Conservation (phyloP, 176 grass and related monocot species). For the Musa acuminata region DNA sequence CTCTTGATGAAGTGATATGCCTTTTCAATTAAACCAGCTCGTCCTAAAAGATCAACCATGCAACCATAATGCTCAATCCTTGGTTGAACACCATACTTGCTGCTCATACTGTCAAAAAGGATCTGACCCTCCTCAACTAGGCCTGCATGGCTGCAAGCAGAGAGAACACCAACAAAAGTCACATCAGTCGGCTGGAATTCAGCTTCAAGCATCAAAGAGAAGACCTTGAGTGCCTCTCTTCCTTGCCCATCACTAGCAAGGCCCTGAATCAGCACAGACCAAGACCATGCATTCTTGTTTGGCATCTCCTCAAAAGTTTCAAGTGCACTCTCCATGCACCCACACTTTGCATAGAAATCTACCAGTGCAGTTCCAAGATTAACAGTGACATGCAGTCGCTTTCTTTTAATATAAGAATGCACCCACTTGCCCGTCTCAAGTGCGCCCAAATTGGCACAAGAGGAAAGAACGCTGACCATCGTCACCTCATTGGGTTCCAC, state of each 20-base stretch:
- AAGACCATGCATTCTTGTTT: conserved; percentile 18
- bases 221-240: conserved; percentile 16
- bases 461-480: conserved; percentile 23
- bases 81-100: conserved; percentile 13
- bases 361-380: conserved; percentile 23
- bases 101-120: conserved; percentile 13
- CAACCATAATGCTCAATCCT: conserved; percentile 30
- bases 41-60: conserved; percentile 30
- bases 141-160: conserved; percentile 30
- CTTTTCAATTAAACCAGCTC: conserved; percentile 25
- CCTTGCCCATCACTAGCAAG: conserved; percentile 22
- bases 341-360: conserved; percentile 26
- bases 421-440: conserved; percentile 24
- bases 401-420: conserved; percentile 26
- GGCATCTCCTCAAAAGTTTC: conserved; percentile 18
- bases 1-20: conserved; percentile 21
- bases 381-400: conserved; percentile 10
- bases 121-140: conserved; percentile 17
- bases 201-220: conserved; percentile 19
- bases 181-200: conserved; percentile 20
- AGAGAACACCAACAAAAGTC: conserved; percentile 29
- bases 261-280: conserved; percentile 20
- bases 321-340: conserved; percentile 20
- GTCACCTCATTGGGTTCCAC: conserved; percentile 26
- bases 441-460: conserved; percentile 22